phyloP scores from a whole-genome alignment of 2,329 filamentous ascomycete species.

The Colletotrichum camelliae region DNA sequence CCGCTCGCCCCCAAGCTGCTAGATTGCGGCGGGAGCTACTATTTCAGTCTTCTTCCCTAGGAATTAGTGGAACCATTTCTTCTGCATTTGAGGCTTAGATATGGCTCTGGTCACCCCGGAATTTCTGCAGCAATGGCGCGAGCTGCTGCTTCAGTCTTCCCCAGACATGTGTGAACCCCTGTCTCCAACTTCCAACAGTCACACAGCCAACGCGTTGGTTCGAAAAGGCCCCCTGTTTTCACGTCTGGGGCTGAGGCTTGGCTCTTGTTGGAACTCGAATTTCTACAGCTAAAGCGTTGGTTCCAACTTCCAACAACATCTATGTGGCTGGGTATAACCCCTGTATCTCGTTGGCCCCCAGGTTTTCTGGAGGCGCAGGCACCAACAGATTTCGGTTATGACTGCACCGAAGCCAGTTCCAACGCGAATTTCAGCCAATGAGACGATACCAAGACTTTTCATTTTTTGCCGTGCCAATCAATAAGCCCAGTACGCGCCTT shows the following conservation, averaged over 20 bases:
- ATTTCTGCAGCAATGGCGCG: neutral
- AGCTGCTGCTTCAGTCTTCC: neutral
- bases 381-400: neutral
- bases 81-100: neutral
- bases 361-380: neutral
- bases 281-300: neutral
- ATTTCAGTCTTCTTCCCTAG: neutral
- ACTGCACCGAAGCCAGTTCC: neutral
- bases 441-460: neutral
- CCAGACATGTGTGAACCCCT: neutral
- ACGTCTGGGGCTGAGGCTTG: neutral
- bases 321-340: neutral
- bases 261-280: neutral
- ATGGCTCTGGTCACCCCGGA: neutral
- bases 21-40: neutral
- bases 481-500: neutral
- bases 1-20: neutral
- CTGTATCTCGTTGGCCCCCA: neutral
- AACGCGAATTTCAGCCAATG: neutral
- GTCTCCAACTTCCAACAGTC: neutral
- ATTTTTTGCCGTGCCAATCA: neutral
- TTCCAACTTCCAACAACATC: neutral
- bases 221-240: neutral
- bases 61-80: rapidly evolving
- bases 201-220: neutral